Conservation (phyloP, 1,139 yeast genomes). For the Sugiyamaella grinbergsii region DNA sequence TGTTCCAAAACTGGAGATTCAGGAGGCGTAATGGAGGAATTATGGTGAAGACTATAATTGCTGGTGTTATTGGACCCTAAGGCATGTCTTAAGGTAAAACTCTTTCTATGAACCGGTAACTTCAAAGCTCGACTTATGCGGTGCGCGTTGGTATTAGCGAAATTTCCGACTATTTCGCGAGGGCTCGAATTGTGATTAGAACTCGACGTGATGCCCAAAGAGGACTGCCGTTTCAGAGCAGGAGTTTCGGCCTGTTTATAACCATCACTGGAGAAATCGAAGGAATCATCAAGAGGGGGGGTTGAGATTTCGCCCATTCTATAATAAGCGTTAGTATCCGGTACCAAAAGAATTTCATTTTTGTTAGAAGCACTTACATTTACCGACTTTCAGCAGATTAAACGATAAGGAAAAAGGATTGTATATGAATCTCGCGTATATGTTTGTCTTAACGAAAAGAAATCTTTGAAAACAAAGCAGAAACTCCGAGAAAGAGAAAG, state of each 20-base stretch:
- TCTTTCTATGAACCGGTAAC: constrained; percentile 19
- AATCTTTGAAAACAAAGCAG: too few species aligned
- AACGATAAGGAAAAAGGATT: too few species aligned
- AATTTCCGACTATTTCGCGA: constrained; percentile 10
- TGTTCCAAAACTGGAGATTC: constrained; percentile 16
- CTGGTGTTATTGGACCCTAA: constrained; percentile 6
- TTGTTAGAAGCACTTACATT: too few species aligned
- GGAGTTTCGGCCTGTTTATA: not conserved
- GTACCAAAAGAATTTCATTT: too few species aligned
- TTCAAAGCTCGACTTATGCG: constrained; percentile 15
- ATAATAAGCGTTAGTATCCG: not conserved
- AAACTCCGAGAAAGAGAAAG: too few species aligned
- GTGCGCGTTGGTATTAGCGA: constrained; percentile 10
- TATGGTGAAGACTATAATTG: constrained; percentile 1
- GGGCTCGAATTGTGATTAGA: constrained; percentile 3
- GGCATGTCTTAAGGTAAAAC: constrained; percentile 17
- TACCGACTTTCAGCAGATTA: too few species aligned
- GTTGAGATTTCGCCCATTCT: constrained; percentile 4
- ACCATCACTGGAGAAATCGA: constrained; percentile 12
- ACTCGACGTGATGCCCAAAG: constrained; percentile 4
- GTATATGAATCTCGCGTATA: too few species aligned
- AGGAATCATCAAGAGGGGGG: constrained; percentile 16
- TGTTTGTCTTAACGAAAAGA: too few species aligned
- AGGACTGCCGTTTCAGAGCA: constrained; percentile 4
- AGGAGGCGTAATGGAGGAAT: constrained; percentile 17